Conservation (phyloP, 371 early-diverging fungal genomes). For the Nematocida sp. region DNA sequence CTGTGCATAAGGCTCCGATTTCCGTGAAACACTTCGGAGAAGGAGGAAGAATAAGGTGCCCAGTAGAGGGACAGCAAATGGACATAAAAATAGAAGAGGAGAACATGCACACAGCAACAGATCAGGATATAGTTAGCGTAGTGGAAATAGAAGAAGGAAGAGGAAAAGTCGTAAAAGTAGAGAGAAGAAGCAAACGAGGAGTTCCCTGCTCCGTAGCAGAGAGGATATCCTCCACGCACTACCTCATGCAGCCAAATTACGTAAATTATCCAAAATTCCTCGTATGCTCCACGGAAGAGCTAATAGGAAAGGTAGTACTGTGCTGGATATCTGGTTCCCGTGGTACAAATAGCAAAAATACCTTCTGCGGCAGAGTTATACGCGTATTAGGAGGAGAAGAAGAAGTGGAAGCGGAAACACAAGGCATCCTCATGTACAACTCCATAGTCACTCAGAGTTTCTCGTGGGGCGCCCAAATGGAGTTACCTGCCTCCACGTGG, state of each 20-base stretch:
- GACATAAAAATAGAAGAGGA: constrained; percentile 6
- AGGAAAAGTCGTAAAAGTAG: constrained; percentile 34
- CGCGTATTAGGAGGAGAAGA: constrained; percentile 15
- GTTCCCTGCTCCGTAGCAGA: constrained; percentile 14
- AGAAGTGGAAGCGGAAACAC: constrained; percentile 27
- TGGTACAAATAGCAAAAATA: neutral
- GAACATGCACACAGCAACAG: constrained; percentile 23
- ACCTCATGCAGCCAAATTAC: constrained; percentile 20
- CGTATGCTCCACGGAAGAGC: neutral
- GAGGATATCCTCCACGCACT: neutral
- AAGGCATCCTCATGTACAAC: constrained; percentile 10
- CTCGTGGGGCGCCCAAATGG: neutral
- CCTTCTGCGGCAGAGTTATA: constrained; percentile 23
- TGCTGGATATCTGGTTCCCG: constrained; percentile 20
- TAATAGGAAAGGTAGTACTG: constrained; percentile 1
- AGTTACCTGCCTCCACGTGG: constrained; percentile 32
- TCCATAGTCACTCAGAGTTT: constrained; percentile 27
- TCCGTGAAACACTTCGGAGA: neutral
- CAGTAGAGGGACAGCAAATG: constrained; percentile 34
- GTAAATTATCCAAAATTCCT: constrained; percentile 27
- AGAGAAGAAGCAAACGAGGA: neutral
- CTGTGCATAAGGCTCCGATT: too few species aligned
- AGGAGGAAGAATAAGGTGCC: constrained; percentile 12
- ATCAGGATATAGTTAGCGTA: constrained; percentile 14
- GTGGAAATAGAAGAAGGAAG: constrained; percentile 1